A percentile compares a stretch with the other conserved stretches of the same genome.
Conservation (phyloP, 805 yeast species). For the Candida dajiaensis region DNA sequence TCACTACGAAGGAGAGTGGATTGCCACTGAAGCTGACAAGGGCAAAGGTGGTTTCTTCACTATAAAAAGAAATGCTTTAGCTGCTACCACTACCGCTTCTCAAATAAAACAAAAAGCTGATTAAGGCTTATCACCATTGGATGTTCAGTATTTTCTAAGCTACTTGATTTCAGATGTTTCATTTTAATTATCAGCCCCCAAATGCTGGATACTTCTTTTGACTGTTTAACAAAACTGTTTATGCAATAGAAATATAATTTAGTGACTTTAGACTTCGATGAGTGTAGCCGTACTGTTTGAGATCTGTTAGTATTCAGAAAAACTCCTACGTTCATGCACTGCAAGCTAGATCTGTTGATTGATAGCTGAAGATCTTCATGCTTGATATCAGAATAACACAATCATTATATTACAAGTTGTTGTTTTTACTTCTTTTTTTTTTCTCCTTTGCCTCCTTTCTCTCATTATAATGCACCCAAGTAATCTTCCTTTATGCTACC, state of each 20-base stretch:
- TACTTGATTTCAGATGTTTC: no score
- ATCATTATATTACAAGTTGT: not conserved
- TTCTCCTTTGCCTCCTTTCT: not conserved
- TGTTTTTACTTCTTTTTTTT: not conserved
- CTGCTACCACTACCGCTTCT: not conserved
- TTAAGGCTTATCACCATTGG: no score
- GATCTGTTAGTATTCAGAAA: no score
- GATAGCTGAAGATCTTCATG: not conserved
- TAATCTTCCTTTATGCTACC: constrained; percentile 98
- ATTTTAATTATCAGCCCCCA: no score
- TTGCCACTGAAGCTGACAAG: constrained; percentile 23
- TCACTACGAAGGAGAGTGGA: constrained; percentile 30
- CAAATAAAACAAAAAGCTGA: no score
- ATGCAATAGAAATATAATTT: no score
- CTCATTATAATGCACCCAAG: constrained; percentile 64
- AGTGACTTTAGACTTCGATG: no score
- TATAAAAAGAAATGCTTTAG: constrained; percentile 2
- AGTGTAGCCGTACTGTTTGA: no score
- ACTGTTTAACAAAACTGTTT: not conserved
- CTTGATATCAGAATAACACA: not conserved
- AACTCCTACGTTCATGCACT: not conserved
- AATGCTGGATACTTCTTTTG: not conserved
- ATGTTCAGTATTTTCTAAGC: not conserved
- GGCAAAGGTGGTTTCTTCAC: constrained; percentile 30
- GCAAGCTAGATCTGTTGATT: not conserved